phyloP scores from a whole-genome alignment of 2,329 filamentous ascomycete genomes.

The Aspergillus luchuensis region DNA sequence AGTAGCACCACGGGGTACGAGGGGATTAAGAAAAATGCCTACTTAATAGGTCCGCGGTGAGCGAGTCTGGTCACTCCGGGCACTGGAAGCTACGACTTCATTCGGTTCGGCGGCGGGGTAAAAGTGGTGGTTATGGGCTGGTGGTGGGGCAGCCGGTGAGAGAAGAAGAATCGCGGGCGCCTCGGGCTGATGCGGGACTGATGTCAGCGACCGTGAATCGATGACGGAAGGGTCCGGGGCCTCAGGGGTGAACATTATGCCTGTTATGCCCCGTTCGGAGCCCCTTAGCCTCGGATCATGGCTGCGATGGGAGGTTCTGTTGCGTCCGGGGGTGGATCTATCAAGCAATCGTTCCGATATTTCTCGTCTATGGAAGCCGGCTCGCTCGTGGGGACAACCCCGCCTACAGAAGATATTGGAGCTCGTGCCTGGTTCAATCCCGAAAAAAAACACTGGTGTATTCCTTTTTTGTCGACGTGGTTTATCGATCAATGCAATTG shows the following conservation, averaged over 20 bases:
- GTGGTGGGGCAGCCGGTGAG: conserved; percentile 34
- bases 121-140: conserved; percentile 16
- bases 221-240: conserved; percentile 35
- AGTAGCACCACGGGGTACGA: conserved; percentile 2
- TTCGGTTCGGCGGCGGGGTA: conserved; percentile 27
- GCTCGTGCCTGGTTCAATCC: neutral
- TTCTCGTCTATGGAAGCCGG: conserved; percentile 6
- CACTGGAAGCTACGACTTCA: neutral
- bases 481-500: neutral
- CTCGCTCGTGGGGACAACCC: neutral
- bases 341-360: conserved; percentile 19
- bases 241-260: conserved; percentile 25
- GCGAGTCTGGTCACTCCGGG: conserved; percentile 15
- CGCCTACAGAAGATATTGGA: neutral
- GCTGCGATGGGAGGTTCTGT: conserved; percentile 5
- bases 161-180: conserved; percentile 20
- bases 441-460: neutral
- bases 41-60: conserved; percentile 25
- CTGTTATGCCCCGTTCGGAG: conserved; percentile 10
- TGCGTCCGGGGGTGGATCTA: conserved; percentile 17
- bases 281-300: conserved; percentile 27
- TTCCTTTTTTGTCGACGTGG: neutral
- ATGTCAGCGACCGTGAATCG: conserved; percentile 35
- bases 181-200: conserved; percentile 47
- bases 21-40: conserved; percentile 17